Evolutionary conservation across 352 stramenopile genomes (phyloP), one percentile per base, ranked within the genome.

Genomic region (Phytophthora lateralis): DNA sequence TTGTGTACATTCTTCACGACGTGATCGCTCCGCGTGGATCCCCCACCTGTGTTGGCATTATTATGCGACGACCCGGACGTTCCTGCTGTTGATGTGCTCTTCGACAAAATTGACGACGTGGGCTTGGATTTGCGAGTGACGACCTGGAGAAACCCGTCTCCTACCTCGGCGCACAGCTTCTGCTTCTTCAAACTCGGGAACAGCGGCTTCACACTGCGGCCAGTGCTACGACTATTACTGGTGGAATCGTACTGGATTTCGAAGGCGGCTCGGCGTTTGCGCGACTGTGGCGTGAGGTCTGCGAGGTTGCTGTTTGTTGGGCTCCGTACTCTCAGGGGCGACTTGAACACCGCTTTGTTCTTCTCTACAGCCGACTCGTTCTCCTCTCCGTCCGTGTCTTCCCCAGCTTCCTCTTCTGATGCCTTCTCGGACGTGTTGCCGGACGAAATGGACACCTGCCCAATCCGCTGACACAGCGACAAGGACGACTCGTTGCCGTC

Each of bases 391-490:
- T 71, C 46, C 17, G 58, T 67, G 17, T 64, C 54, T 65, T 67
- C 58, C 32, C 44, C 27, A 0, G 10, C n/a, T 35, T 66, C 47
- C 15, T 30, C 26, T 4, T 30, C 26, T 30, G 26, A 29, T 24
- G 55, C 47, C 15, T 27, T 61, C 27, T 66, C 45, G 2, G 49
- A 32, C 21, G 38, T 55, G 14, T 48, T 66, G 15, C 55, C 55
- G 1, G 80, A 73, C 4, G 85, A 95, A 29, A 95, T 95, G 4
- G 81, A 84, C 9, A 92, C 82, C 29, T 93, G 82, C 39, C 76
- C 81, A 30, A 95, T 95, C 1, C 80, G 78, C 54, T 95, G 76
- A 57, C 76, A 88, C 32, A 94, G 60, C 34, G 85, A 90, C 30
- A 91, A 52, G 5, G 82, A 84, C 44, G 75, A 73, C 59, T 77